phyloP scores from a whole-genome alignment of 2,329 filamentous ascomycete species.

The Colletotrichum melonis region DNA sequence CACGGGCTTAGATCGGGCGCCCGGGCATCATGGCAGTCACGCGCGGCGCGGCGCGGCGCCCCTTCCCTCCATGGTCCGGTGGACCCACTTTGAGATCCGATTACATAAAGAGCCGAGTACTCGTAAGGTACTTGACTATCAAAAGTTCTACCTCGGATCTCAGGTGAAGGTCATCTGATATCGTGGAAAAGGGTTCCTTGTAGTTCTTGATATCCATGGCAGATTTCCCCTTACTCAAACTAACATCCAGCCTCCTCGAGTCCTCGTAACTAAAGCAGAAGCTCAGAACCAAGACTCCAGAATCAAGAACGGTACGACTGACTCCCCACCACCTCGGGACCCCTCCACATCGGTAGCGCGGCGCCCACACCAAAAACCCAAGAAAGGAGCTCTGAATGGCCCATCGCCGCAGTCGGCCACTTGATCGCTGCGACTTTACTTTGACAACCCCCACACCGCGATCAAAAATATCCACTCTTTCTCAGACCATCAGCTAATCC shows the following conservation, averaged over 20 bases:
- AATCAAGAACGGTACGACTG: slow-evolving; percentile 15
- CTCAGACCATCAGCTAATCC: slow-evolving; percentile 18
- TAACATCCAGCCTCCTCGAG: too few relatives aligned
- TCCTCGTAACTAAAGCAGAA: not conserved
- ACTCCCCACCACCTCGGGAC: slow-evolving; percentile 15
- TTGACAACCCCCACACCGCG: slow-evolving; percentile 11
- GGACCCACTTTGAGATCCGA: not conserved
- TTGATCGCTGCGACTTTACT: slow-evolving; percentile 11
- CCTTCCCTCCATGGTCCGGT: not conserved
- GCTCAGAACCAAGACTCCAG: not conserved
- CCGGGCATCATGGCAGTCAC: not conserved
- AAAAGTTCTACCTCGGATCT: too few relatives aligned
- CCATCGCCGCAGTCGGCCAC: not conserved
- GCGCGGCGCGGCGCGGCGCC: not conserved
- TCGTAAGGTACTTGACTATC: too few relatives aligned
- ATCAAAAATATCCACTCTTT: slow-evolving; percentile 15
- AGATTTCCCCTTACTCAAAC: too few relatives aligned
- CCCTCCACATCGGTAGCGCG: slow-evolving; percentile 12
- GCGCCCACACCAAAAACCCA: not conserved
- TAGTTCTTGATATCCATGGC: not conserved
- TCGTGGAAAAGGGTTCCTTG: not conserved
- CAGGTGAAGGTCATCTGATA: too few relatives aligned
- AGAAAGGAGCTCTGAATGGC: not conserved
- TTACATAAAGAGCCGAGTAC: not conserved
- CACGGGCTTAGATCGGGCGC: not conserved